phyloP scores from a whole-genome alignment of 139 green algal genomes.

The Cymbomonas tetramitiformis region DNA sequence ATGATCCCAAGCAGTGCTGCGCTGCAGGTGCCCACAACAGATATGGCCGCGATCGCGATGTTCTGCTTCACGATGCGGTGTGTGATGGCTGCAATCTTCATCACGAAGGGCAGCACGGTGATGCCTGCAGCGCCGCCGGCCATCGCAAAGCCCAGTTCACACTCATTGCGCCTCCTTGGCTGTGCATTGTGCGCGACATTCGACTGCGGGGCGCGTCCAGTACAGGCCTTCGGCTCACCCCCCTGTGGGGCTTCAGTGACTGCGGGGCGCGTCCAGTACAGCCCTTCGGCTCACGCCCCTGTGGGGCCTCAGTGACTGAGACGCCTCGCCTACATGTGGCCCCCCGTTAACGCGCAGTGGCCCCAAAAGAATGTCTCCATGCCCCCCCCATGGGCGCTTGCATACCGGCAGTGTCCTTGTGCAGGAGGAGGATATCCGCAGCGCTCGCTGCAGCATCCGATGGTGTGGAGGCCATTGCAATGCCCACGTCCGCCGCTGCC shows the following conservation, averaged over 20 bases:
- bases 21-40: conserved; percentile 48
- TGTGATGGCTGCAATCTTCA: conserved; percentile 42
- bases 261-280: too few species aligned
- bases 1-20: conserved; percentile 62
- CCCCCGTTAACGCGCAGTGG: too few species aligned
- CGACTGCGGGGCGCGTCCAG: too few species aligned
- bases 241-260: too few species aligned
- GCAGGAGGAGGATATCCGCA: conserved; percentile 64
- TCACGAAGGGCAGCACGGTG: conserved; percentile 51
- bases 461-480: conserved; percentile 59
- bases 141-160: background rate
- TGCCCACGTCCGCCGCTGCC: conserved; percentile 79
- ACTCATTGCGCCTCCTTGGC: too few species aligned
- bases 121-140: conserved; percentile 40
- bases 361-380: too few species aligned
- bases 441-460: conserved; percentile 52
- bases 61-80: conserved; percentile 48
- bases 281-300: too few species aligned
- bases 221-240: too few species aligned
- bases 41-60: conserved; percentile 51
- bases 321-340: too few species aligned
- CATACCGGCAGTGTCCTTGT: background rate
- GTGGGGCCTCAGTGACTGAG: too few species aligned
- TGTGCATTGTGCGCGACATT: too few species aligned
- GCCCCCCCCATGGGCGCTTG: too few species aligned